These are phyloP conservation scores for Albophoma yamanashiensis DNA, from an alignment of 2,329 filamentous ascomycete species.

Conservation along the genomic window DNA sequence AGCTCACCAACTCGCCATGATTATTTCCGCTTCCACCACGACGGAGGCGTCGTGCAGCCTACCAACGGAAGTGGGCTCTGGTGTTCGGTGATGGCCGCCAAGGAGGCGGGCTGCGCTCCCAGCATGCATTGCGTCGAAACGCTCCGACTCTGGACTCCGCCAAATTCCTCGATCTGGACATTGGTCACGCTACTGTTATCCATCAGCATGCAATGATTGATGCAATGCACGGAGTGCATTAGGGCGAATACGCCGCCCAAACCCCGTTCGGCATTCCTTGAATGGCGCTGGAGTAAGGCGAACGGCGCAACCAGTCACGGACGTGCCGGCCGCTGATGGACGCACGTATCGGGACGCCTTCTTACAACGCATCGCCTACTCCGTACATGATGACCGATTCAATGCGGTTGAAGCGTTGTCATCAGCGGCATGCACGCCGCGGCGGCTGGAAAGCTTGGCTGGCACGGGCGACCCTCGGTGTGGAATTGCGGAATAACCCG, in stretches of 20 bases:
- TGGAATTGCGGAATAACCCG: neutral
- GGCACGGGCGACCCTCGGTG: neutral
- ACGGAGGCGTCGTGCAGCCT: neutral
- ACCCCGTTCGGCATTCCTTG: neutral
- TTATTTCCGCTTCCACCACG: neutral
- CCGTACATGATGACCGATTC: neutral
- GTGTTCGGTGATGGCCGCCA: neutral
- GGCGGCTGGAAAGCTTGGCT: neutral
- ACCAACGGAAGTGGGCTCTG: neutral
- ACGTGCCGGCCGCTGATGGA: neutral
- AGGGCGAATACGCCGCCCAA: no score
- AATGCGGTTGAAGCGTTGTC: neutral
- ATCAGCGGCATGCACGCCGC: neutral
- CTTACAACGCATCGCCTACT: neutral
- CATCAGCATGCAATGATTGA: neutral
- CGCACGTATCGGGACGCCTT: neutral
- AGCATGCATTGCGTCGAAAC: neutral
- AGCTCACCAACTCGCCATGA: neutral
- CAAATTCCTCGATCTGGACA: neutral
- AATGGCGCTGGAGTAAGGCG: neutral
- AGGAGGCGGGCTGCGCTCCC: neutral
- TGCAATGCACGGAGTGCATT: neutral
- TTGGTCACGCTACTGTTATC: neutral
- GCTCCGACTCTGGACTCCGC: neutral
- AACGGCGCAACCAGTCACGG: neutral